Evolutionary conservation across 2,329 filamentous ascomycete genomes (phyloP).

Genomic region (Hypoxylon sp.): DNA sequence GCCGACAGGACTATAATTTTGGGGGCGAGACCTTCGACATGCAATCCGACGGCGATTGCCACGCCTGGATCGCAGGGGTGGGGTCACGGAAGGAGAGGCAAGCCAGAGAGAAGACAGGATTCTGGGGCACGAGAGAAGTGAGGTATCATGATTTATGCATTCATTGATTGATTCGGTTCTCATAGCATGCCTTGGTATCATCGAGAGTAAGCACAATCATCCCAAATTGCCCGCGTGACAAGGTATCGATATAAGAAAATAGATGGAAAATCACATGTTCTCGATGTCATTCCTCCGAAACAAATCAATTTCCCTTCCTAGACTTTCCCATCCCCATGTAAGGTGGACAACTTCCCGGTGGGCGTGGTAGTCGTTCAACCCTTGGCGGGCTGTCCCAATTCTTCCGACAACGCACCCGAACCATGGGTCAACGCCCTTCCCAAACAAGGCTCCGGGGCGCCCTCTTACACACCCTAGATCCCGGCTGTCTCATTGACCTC

Average conservation of each 20-base stretch:
- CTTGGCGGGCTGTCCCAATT: constrained; percentile 28
- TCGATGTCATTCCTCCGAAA: constrained; percentile 29
- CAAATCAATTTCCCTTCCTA: constrained; percentile 42
- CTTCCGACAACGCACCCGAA: constrained; percentile 21
- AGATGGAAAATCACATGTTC: constrained; percentile 41
- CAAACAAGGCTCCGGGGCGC: constrained; percentile 23
- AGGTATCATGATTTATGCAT: constrained; percentile 37
- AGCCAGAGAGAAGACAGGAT: constrained; percentile 5
- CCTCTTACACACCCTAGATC: constrained; percentile 16
- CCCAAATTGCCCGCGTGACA: constrained; percentile 40
- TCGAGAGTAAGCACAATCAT: constrained; percentile 43
- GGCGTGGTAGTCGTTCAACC: constrained; percentile 30
- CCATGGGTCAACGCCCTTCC: constrained; percentile 18
- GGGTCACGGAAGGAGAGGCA: constrained; percentile 25
- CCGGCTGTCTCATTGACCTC: constrained; percentile 17
- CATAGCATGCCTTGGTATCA: constrained; percentile 43
- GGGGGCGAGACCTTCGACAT: constrained; percentile 29
- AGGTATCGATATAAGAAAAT: constrained; percentile 43
- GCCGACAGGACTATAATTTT: constrained; percentile 36
- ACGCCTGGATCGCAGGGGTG: constrained; percentile 30
- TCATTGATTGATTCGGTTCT: constrained; percentile 41
- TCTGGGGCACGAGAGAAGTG: constrained; percentile 30
- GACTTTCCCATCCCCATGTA: constrained; percentile 23
- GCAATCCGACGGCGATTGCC: constrained; percentile 33
- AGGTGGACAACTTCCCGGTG: constrained; percentile 35